Percentiles rank a stretch among this genome's conserved stretches.
These are phyloP conservation scores for Pleodorina starrii DNA, from an alignment of 139 green algal species.

Conservation along the genomic window DNA sequence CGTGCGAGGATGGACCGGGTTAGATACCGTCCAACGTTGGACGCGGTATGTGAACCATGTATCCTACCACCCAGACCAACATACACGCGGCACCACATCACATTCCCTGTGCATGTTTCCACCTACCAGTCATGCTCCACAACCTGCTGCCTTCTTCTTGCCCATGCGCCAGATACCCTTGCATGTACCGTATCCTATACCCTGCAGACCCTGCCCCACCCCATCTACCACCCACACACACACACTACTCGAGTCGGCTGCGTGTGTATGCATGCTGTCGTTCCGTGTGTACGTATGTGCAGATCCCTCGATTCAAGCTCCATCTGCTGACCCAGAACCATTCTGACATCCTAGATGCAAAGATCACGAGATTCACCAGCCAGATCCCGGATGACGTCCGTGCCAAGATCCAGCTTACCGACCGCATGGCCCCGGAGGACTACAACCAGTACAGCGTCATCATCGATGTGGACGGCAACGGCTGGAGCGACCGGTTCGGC, in stretches of 20 bases:
- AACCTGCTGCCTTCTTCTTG: neutral
- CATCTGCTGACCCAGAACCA: slow-evolving; percentile 45
- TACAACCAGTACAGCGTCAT: slow-evolving; percentile 30
- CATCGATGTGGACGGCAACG: slow-evolving; percentile 71
- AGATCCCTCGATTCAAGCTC: slow-evolving; percentile 49
- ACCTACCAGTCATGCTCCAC: too few relatives aligned
- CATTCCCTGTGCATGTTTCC: too few relatives aligned
- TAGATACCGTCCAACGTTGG: too few relatives aligned
- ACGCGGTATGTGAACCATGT: too few relatives aligned
- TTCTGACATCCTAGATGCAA: slow-evolving; percentile 41
- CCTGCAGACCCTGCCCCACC: neutral
- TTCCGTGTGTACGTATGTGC: neutral
- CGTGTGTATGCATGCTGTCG: neutral
- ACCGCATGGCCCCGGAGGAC: slow-evolving; percentile 18
- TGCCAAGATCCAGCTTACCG: neutral
- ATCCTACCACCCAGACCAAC: too few relatives aligned
- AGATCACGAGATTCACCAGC: neutral
- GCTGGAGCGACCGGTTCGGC: slow-evolving; percentile 63
- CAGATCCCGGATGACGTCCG: neutral
- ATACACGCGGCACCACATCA: too few relatives aligned
- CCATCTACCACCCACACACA: neutral
- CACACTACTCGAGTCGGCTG: neutral
- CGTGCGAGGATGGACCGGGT: too few relatives aligned
- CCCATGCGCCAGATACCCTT: neutral
- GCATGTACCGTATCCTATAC: neutral